Base-by-base conservation (phyloP, 2,329 filamentous ascomycete species). In the Chalaropsis thielavioides region DNA sequence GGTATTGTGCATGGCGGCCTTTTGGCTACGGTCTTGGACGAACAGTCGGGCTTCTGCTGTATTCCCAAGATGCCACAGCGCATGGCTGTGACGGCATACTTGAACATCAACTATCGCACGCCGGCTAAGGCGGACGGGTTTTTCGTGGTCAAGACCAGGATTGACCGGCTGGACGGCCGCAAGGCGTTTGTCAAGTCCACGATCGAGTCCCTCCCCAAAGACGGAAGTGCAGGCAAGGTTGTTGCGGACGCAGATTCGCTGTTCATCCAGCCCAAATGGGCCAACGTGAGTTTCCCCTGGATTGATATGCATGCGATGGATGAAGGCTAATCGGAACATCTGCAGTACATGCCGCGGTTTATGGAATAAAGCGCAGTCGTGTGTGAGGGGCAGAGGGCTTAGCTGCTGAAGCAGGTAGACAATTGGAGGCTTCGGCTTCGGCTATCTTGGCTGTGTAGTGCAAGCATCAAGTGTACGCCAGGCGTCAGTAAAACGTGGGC, bases 171-270 rank as follows among this genome's bases (percentile, higher is more conserved):
- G 1, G 91, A 97, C 72, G 92, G 94, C 0, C 81, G 94, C 68
- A 97, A 97, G 78, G 92, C 91, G 8, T 96, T 90, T 90, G 90
- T 96, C 0, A 87, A 89, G 76, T 92, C 92, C 72, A 83, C 84
- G 70, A 86, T 97, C 70, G 91, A 96, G 80, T 86, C 89, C 64
- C 75, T 97, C 67, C 82, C 83, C 7, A 66, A 80, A 31, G 78
- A 77, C 69, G 41, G 83, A 83, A 8, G 81, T 86, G 74, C 78
- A 80, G 70, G 85, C 86, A 75, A 80, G 17, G 80, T 92, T 60
- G 74, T 96, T 67, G 90, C 88, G 7, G 89, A 95, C 75, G 92
- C 90, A 0, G 87, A 88, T 72, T 91, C 87, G 2, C 76, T 99
- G 69, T 97, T 95, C 73, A 82, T 97, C 71, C 90, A 94, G 75